Conservation (phyloP, 768 basidiomycete species). For the Leccinum variicolor region DNA sequence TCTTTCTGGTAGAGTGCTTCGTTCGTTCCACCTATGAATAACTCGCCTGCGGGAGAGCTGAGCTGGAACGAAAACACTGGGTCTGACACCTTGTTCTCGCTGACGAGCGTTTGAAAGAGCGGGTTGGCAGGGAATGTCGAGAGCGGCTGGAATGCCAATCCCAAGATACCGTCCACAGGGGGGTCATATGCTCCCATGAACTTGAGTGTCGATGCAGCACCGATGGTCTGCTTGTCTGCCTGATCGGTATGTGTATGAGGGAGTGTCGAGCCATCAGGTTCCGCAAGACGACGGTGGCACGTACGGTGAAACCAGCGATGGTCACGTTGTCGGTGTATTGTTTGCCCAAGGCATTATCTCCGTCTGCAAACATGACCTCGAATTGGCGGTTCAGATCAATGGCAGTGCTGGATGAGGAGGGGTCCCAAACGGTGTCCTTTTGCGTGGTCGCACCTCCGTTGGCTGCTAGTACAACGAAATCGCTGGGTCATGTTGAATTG, state of each 20-base stretch:
- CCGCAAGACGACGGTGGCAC: neutral
- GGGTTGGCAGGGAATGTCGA: too few relatives aligned
- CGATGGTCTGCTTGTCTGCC: slow-evolving; percentile 4
- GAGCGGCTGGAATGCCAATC: too few relatives aligned
- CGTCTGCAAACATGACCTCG: neutral
- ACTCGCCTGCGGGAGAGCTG: too few relatives aligned
- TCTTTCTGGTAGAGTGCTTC: too few relatives aligned
- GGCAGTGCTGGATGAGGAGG: neutral
- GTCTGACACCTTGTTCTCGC: too few relatives aligned
- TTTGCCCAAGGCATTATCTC: neutral
- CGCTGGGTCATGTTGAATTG: neutral
- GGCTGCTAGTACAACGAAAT: neutral
- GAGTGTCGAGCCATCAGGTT: neutral
- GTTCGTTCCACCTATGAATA: too few relatives aligned
- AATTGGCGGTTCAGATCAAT: neutral
- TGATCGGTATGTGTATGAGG: neutral
- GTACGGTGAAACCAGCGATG: neutral
- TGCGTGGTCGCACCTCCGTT: rapidly evolving
- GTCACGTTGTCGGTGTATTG: neutral
- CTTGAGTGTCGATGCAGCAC: too few relatives aligned
- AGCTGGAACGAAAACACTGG: too few relatives aligned
- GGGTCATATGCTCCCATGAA: too few relatives aligned
- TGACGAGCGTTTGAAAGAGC: too few relatives aligned
- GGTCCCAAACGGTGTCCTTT: too few relatives aligned
- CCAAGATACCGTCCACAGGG: too few relatives aligned